Base-by-base conservation (phyloP, 176 grass and related monocot species). In the Pharus latifolius region DNA sequence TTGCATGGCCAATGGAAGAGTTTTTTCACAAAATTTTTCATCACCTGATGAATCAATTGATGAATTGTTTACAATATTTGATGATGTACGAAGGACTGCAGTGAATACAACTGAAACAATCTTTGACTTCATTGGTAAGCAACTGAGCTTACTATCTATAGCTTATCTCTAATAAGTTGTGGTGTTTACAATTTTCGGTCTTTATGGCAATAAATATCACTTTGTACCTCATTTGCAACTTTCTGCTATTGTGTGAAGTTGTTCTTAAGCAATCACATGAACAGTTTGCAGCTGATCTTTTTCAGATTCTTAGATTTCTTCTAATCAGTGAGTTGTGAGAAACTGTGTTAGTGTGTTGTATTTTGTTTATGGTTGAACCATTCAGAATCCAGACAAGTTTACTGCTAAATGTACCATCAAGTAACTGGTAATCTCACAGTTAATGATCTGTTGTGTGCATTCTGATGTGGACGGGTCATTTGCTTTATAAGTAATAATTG, bases 11-110 rank as follows among this genome's bases (percentile, higher is more conserved):
- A 78, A 70, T 34, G 74, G 80, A 84, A 64, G 65, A 50, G 24
- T 28, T 70, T 29, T 60, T 68, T 72, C 52, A 28, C 61, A 89
- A 42, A 78, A 66, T 12, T 65, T 35, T 13, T 78, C 64, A 38
- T 51, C 65, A 8, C 63, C 65, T 49, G 66, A 66, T 60, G 81
- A 86, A 56, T 76, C 70, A 1, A 49, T 91, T 61, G 83, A 92
- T 84, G 88, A 96, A 77, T 70, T 96, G 35, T 96, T 92, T 78
- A 89, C 88, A 56, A 71, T 88, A 59, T 96, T 96, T 69, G 88
- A 96, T 92, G 85, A 96, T 55, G 69, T 96, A 26, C 84, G 83
- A 70, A 89, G 74, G 76, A 70, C 58, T 60, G 83, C 92, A 41
- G 79, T 96, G 27, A 66, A 51, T 70, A 80, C 55, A 70, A 84